These are phyloP conservation scores for Pyrenophora seminiperda DNA, from an alignment of 2,329 filamentous ascomycete genomes.

Conservation along the genomic window DNA sequence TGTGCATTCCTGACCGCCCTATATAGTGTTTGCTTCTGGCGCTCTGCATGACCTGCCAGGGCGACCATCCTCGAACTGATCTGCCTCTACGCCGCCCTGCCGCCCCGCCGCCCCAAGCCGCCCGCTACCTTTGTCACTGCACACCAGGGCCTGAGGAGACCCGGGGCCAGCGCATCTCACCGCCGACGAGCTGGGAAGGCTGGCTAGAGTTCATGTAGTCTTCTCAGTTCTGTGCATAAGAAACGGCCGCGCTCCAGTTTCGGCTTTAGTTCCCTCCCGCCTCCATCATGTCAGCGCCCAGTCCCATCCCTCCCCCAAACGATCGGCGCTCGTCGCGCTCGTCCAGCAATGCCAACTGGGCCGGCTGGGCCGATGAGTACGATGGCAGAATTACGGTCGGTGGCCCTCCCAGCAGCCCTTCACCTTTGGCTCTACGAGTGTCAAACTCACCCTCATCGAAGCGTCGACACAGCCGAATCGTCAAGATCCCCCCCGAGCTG, in stretches of 20 bases:
- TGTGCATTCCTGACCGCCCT: constrained; percentile 25
- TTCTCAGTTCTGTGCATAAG: neutral
- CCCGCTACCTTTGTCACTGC: constrained; percentile 5
- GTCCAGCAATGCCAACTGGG: constrained; percentile 37
- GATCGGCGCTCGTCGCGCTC: constrained; percentile 44
- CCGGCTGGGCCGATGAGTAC: constrained; percentile 26
- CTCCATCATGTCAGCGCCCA: constrained; percentile 42
- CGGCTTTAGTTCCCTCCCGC: neutral
- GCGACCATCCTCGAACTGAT: constrained; percentile 3
- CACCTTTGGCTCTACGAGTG: constrained; percentile 46
- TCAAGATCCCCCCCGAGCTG: constrained; percentile 56
- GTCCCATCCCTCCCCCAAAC: constrained; percentile 45
- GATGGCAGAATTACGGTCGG: constrained; percentile 39
- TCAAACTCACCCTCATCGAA: constrained; percentile 47
- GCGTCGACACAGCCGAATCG: constrained; percentile 41
- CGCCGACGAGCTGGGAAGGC: neutral
- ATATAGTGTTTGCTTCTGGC: constrained; percentile 23
- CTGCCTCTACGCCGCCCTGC: constrained; percentile 7
- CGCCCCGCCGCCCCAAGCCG: no score
- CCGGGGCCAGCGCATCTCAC: constrained; percentile 11
- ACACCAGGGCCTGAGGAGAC: constrained; percentile 6
- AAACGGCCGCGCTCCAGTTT: neutral
- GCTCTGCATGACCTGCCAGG: constrained; percentile 15
- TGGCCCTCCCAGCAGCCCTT: constrained; percentile 46
- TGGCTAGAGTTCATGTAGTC: neutral